These are phyloP conservation scores for Fusarium decemcellulare DNA, from an alignment of 2,329 filamentous ascomycete species.

Conservation along the genomic window DNA sequence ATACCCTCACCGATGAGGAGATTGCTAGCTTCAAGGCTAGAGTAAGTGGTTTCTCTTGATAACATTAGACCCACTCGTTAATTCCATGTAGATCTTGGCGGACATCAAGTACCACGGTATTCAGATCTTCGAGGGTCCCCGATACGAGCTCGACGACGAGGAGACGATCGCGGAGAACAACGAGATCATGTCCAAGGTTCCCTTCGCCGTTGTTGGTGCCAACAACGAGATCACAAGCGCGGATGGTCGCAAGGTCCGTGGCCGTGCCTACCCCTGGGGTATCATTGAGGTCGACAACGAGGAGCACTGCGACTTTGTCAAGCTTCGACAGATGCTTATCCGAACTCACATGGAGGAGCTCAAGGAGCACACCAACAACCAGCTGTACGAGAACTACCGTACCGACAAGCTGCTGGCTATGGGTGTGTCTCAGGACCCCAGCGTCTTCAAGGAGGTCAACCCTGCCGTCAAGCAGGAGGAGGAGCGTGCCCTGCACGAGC, in stretches of 20 bases:
- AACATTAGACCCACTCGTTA: slow-evolving; percentile 14
- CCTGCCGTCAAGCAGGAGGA: slow-evolving; percentile 99
- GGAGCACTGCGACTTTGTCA: slow-evolving; percentile 99
- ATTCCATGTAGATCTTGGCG: slow-evolving; percentile 81
- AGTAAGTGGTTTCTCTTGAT: slow-evolving; percentile 71
- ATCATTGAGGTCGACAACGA: slow-evolving; percentile 99
- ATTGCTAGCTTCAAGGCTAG: slow-evolving; percentile 94
- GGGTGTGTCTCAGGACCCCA: slow-evolving; percentile 98
- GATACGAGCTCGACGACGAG: slow-evolving; percentile 98
- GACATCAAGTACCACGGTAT: slow-evolving; percentile 98
- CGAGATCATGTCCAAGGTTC: slow-evolving; percentile 99
- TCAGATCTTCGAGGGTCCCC: slow-evolving; percentile 98
- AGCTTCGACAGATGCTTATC: slow-evolving; percentile 99
- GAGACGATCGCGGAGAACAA: slow-evolving; percentile 99
- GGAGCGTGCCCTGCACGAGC: slow-evolving; percentile 97
- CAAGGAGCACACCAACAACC: slow-evolving; percentile 99
- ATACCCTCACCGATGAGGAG: slow-evolving; percentile 98
- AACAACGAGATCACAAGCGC: slow-evolving; percentile 93
- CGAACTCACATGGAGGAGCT: slow-evolving; percentile 99
- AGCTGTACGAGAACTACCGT: slow-evolving; percentile 99
- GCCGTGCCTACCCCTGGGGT: slow-evolving; percentile 97
- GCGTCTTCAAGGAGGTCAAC: slow-evolving; percentile 99
- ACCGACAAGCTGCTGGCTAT: slow-evolving; percentile 99
- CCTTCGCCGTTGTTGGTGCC: slow-evolving; percentile 97
- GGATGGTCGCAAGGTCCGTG: slow-evolving; percentile 95